Conservation (phyloP, 352 stramenopile genomes). For the Peronospora destructor region DNA sequence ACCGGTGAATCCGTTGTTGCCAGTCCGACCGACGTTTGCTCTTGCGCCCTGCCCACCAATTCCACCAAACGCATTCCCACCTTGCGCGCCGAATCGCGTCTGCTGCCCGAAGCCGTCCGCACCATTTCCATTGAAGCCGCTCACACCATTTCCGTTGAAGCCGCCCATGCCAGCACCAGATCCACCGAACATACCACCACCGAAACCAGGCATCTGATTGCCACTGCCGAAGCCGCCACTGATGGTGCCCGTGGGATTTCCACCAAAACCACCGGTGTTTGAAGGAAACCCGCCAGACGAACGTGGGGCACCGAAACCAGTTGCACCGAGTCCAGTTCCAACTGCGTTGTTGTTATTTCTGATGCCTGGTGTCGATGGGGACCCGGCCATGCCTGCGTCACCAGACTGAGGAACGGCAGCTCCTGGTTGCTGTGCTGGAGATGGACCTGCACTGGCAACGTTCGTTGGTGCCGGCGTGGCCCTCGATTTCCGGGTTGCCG, state of each 20-base stretch:
- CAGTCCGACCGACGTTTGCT: conserved; percentile 8
- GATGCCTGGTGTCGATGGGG: background rate
- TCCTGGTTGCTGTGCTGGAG: conserved; percentile 9
- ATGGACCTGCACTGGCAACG: background rate
- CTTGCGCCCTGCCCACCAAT: conserved; percentile 7
- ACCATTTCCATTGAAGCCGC: conserved; percentile 10
- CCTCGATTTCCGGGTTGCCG: conserved; percentile 4
- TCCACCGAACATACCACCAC: conserved; percentile 6
- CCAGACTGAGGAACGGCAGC: background rate
- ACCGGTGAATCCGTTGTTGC: conserved; percentile 10
- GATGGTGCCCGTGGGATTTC: conserved; percentile 1
- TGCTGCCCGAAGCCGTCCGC: conserved; percentile 8
- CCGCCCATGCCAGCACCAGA: conserved; percentile 1
- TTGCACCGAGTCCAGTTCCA: conserved; percentile 4
- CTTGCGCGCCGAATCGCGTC: conserved; percentile 9
- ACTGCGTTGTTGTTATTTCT: conserved; percentile 3
- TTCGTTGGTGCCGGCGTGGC: conserved; percentile 19
- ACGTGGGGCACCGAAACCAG: background rate
- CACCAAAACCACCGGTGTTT: conserved; percentile 2
- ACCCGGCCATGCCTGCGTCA: conserved; percentile 1
- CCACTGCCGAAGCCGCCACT: conserved; percentile 6
- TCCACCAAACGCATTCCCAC: conserved; percentile 9
- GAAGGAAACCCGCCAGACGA: conserved; percentile 4
- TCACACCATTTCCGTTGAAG: conserved; percentile 6
- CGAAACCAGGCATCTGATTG: conserved; percentile 12